Evolutionary conservation across 352 stramenopile genomes (phyloP).

Genomic region (Phytophthora syringae): DNA sequence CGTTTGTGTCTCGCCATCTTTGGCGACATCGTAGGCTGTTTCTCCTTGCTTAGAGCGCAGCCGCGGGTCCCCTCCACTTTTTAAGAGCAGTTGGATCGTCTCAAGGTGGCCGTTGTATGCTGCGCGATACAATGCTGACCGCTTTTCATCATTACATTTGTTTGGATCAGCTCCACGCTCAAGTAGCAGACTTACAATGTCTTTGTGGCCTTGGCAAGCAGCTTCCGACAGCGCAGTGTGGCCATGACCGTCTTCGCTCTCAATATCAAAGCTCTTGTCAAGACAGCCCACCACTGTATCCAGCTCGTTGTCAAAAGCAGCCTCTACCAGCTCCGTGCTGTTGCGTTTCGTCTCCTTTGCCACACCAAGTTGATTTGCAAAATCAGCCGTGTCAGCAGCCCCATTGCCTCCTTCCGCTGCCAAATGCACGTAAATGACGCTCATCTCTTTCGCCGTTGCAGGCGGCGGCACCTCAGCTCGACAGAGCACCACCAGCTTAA

Average conservation of each 20-base stretch:
- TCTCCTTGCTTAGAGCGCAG: slow-evolving; percentile 80
- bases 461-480: slow-evolving; percentile 46
- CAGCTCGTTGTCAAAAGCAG: slow-evolving; percentile 89
- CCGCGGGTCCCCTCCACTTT: slow-evolving; percentile 76
- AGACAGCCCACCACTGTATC: slow-evolving; percentile 69
- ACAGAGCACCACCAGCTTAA: slow-evolving; percentile 86
- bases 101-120: slow-evolving; percentile 87
- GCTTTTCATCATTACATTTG: slow-evolving; percentile 82
- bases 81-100: slow-evolving; percentile 71
- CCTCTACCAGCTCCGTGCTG: slow-evolving; percentile 85
- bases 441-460: slow-evolving; percentile 70
- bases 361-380: slow-evolving; percentile 64
- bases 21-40: slow-evolving; percentile 87
- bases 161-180: slow-evolving; percentile 87
- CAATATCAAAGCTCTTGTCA: slow-evolving; percentile 90
- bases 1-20: slow-evolving; percentile 67
- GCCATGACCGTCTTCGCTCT: slow-evolving; percentile 84
- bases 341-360: slow-evolving; percentile 74
- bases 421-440: slow-evolving; percentile 58
- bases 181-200: slow-evolving; percentile 74
- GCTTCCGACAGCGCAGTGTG: slow-evolving; percentile 90
- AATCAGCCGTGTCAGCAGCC: slow-evolving; percentile 24
- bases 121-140: slow-evolving; percentile 84
- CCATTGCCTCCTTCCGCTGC: slow-evolving; percentile 12
- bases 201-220: slow-evolving; percentile 80